Evolutionary conservation across 345 rosid genomes (phyloP).

Genomic region (Xanthoceras sorbifolium): DNA sequence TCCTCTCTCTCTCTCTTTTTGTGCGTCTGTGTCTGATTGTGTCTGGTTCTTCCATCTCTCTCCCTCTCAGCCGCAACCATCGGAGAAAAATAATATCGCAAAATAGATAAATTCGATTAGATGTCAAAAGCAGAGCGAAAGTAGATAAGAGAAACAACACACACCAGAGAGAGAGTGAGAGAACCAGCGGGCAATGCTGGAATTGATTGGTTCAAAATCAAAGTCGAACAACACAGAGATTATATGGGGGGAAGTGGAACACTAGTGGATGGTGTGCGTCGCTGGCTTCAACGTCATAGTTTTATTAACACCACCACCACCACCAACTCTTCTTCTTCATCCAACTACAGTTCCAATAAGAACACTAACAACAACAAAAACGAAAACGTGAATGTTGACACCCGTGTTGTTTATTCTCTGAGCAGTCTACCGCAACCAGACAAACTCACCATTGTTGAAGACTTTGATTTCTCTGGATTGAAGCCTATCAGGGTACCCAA

Average conservation of each 20-base stretch:
- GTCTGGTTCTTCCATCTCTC: not conserved
- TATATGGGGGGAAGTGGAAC: slow-evolving; percentile 73
- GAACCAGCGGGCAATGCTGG: slow-evolving; percentile 35
- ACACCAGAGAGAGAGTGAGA: not conserved
- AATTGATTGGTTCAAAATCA: slow-evolving; percentile 30
- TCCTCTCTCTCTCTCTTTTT: not conserved
- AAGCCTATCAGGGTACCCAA: slow-evolving; percentile 58
- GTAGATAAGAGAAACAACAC: not conserved
- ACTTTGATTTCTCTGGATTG: slow-evolving; percentile 56
- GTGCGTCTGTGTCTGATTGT: not conserved
- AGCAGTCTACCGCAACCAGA: slow-evolving; percentile 32
- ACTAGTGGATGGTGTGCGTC: slow-evolving; percentile 84
- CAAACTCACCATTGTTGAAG: slow-evolving; percentile 35
- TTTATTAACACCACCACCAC: slow-evolving; percentile 2
- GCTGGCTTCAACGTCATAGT: slow-evolving; percentile 79
- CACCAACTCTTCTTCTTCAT: not conserved
- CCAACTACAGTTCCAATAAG: not conserved
- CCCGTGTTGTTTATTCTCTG: slow-evolving; percentile 29
- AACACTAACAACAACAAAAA: not conserved
- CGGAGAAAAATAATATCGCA: slow-evolving; percentile 5
- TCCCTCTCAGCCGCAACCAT: not conserved
- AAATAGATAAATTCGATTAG: not conserved
- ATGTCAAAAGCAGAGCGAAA: slow-evolving; percentile 17
- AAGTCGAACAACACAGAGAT: slow-evolving; percentile 5
- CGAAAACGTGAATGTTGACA: not conserved